Base-by-base conservation (phyloP, 108 stramenopile species). In the Pinguiococcus pyrenoidosus region DNA sequence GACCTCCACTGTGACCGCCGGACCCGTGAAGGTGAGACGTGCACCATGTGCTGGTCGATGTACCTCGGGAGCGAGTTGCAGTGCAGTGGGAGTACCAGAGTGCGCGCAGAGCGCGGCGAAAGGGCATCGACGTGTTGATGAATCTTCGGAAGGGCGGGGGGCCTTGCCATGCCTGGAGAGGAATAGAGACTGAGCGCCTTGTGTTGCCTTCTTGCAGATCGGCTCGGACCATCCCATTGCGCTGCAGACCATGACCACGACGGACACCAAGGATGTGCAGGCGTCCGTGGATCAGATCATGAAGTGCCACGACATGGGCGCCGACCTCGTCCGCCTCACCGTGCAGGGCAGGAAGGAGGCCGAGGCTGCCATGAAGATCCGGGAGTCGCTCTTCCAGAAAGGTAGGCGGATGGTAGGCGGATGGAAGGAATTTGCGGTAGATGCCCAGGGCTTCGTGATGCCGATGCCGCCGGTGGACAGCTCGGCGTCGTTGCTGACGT, bases 241-340 rank as follows among this genome's bases (percentile, higher is more conserved):
- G 2, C 66, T 80, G 44, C 92, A 94, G 73, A 94, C 92, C 36
- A 94, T 94, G 92, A 87, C 85, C 7, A 94, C 92, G 3, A 94
- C 92, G 25, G 73, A 82, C 64, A 94, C 92, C 29, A 80, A 85
- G 43, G 82, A 94, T 60, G 88, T 90, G 12, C 82, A 84, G 22
- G 85, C 76, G 1, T 83, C 88, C 18, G 84, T 94, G 27, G 88
- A 87, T 12, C 91, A 92, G 77, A 58, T 39, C 38, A 12, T 0
- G 8, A 33, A 33, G 10, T 10, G 10, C 32, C 32, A 6, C 10
- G 8, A 33, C 10, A 33, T 10, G 8, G 84, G 84, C 16, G 87
- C 84, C 44, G 91, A 89, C 56, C 68, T 93, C 57, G 86, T 89
- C 5, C 81, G 91, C 35, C 77, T 93, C 51, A 93, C 91, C 13